Base-by-base conservation (phyloP, 805 yeast species). In the Hanseniaspora guilliermondii region DNA sequence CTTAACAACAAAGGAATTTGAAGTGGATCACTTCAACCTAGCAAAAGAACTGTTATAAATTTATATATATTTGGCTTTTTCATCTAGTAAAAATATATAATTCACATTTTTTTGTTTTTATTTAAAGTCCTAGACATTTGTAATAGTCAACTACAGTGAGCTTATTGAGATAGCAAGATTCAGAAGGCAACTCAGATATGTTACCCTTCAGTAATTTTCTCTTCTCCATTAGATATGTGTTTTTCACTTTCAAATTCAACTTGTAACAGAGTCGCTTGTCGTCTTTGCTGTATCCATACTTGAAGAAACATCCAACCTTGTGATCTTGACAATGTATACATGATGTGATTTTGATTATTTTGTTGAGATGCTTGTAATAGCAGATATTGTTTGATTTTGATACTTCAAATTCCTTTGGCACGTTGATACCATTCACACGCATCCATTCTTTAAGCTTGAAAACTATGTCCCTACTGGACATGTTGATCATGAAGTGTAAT, bases 261-360 rank as follows among this genome's bases (percentile, higher is more conserved):
- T 50, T 50, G 12, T 44, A 42, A n/a, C 55, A 49, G n/a, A 49
- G 45, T n/a, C 47, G 35, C 19, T 49, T 49, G 25, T 49, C 53
- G 12, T 49, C 53, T 21, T 49, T 49, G 21, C 53, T 49, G 30
- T 41, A 49, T 6, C 53, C 53, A 24, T 49, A 49, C 37, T 40
- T 33, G 27, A 49, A 49, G 16, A 24, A 40, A 21, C 53, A 49
- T 6, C 30, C n/a, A 12, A 41, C 17, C 17, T 22, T n/a, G 9
- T 21, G 11, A 6, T n/a, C 35, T 6, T 33, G 11, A 35, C 53
- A 49, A 21, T 49, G 16, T 6, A 22, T 8, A 17, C 53, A 49
- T 2, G 53, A 41, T 2, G 32, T 49, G 2, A 49, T 33, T 41
- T 49, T 40, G n/a, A 49, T 40, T 7, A 49, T 41, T 8, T 39